Evolutionary conservation across 306 rosid genomes (phyloP).

Genomic region (Senna siamea): DNA sequence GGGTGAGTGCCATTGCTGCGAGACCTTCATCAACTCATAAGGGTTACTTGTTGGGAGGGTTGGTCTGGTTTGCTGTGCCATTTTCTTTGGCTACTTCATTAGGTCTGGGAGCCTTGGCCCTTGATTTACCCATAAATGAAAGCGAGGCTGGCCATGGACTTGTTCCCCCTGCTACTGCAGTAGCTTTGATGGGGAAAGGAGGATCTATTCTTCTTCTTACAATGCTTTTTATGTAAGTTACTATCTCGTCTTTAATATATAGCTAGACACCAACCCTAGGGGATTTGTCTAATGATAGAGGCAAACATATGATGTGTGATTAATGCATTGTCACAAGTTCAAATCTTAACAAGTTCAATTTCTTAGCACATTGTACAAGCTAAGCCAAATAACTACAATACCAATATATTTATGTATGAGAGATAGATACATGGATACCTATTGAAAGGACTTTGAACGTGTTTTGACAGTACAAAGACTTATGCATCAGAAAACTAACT

Average conservation of each 20-base stretch:
- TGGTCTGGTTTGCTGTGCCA: slow-evolving; percentile 99
- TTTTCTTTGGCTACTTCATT: slow-evolving; percentile 92
- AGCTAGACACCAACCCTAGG: no score
- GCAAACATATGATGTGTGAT: no score
- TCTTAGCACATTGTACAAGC: no score
- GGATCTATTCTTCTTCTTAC: slow-evolving; percentile 91
- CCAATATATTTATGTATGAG: no score
- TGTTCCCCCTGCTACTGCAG: slow-evolving; percentile 95
- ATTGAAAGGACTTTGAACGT: background rate
- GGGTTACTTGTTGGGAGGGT: slow-evolving; percentile 92
- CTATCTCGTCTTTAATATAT: background rate
- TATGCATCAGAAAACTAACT: background rate
- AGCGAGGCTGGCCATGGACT: slow-evolving; percentile 86
- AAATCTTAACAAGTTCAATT: no score
- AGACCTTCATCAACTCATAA: slow-evolving; percentile 96
- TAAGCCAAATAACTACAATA: no score
- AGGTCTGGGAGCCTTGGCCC: slow-evolving; percentile 94
- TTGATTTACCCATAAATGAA: slow-evolving; percentile 76
- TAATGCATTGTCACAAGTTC: no score
- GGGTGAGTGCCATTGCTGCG: slow-evolving; percentile 98
- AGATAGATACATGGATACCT: no score
- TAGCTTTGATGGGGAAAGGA: slow-evolving; percentile 94
- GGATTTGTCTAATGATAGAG: no score
- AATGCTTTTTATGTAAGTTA: slow-evolving; percentile 91
- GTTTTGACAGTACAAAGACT: background rate